A percentile compares a stretch with the other conserved stretches of the same genome.
Evolutionary conservation across 495 filamentous ascomycete species (phyloP).

Genomic region (Xylaria palmicola): DNA sequence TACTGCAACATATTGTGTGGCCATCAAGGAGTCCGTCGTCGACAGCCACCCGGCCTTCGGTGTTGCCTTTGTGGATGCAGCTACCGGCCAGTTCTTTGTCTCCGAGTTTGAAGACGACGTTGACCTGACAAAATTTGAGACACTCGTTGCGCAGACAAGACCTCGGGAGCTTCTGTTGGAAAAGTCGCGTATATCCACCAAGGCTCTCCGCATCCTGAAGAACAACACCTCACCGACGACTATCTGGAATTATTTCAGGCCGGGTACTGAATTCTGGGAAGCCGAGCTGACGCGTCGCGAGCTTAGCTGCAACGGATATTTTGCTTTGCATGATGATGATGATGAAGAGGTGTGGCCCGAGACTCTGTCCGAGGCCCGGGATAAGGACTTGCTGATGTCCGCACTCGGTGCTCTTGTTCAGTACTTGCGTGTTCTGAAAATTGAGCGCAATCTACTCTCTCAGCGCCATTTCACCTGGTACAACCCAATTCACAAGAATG

Average conservation of each 20-base stretch:
- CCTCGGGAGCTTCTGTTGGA: conserved; percentile 90
- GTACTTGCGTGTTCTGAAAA: conserved; percentile 84
- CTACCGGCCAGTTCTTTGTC: conserved; percentile 91
- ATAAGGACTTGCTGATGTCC: conserved; percentile 86
- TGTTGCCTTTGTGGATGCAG: conserved; percentile 91
- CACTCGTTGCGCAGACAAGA: conserved; percentile 88
- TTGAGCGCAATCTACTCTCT: conserved; percentile 83
- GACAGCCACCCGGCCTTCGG: conserved; percentile 84
- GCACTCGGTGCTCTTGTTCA: conserved; percentile 87
- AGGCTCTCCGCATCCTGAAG: conserved; percentile 89
- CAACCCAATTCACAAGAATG: conserved; percentile 89
- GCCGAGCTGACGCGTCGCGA: conserved; percentile 79
- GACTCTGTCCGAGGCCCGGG: conserved; percentile 66
- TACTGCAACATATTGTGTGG: conserved; percentile 94
- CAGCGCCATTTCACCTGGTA: conserved; percentile 92
- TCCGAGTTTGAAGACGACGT: conserved; percentile 89
- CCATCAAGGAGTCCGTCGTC: conserved; percentile 84
- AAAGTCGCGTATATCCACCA: conserved; percentile 79
- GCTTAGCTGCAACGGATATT: conserved; percentile 80
- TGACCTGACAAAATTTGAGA: conserved; percentile 97
- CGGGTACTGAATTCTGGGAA: conserved; percentile 88
- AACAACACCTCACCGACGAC: conserved; percentile 92
- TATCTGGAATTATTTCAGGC: conserved; percentile 91
- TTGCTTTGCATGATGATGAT: conserved; percentile 60
- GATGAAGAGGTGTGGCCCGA: conserved; percentile 75